Evolutionary conservation across 331 rosid species (phyloP).

Genomic region (Malus hybrid): DNA sequence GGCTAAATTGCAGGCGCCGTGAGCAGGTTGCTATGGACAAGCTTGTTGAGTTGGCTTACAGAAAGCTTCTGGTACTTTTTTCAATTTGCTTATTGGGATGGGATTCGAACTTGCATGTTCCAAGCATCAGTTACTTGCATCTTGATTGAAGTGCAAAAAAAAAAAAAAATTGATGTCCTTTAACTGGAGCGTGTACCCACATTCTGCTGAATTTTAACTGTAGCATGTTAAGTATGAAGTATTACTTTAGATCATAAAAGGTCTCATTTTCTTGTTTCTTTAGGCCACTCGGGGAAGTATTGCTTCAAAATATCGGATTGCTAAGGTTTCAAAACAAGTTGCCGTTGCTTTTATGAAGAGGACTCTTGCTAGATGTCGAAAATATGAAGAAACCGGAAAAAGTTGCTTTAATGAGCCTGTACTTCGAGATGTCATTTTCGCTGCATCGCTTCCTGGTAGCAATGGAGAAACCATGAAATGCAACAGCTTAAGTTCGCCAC

Average conservation of each 20-base stretch:
- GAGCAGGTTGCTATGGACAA: conserved; percentile 79
- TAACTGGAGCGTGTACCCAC: not conserved
- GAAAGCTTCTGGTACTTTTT: conserved; percentile 70
- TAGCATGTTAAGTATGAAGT: not conserved
- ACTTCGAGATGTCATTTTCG: conserved; percentile 47
- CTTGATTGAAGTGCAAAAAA: not conserved
- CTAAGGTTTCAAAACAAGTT: conserved; percentile 65
- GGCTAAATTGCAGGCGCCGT: conserved; percentile 43
- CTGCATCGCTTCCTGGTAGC: conserved; percentile 30
- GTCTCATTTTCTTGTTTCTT: conserved; percentile 23
- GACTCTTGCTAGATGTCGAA: conserved; percentile 65
- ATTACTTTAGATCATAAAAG: conserved; percentile 5
- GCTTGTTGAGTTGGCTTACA: conserved; percentile 68
- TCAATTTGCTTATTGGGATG: not conserved
- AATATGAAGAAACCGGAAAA: conserved; percentile 55
- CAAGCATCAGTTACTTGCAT: not conserved
- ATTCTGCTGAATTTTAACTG: not conserved
- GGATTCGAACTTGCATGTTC: not conserved
- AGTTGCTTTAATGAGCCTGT: conserved; percentile 70
- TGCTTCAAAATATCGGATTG: conserved; percentile 61
- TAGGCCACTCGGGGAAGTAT: conserved; percentile 82
- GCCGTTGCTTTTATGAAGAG: conserved; percentile 74
- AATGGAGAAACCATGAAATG: conserved; percentile 25
- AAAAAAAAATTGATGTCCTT: not conserved
- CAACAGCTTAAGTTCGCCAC: conserved; percentile 13